These are phyloP conservation scores for Fragilaria crotonensis DNA, from an alignment of 108 stramenopile species.

Conservation along the genomic window DNA sequence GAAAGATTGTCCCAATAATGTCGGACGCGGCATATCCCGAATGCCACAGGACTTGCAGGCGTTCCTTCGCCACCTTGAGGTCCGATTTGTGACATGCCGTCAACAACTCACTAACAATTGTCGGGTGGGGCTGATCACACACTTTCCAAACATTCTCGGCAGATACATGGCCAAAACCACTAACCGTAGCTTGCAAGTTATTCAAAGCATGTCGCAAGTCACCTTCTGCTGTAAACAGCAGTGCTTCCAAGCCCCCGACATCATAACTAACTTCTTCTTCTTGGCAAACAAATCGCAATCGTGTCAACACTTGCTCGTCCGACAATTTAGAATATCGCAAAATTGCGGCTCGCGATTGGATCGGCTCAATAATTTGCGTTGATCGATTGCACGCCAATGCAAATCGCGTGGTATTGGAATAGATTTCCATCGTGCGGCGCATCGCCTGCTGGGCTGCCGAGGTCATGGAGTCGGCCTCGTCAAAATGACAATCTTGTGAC, in stretches of 20 bases:
- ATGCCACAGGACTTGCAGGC: conserved; percentile 46
- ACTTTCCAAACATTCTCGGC: conserved; percentile 94
- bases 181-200: conserved; percentile 90
- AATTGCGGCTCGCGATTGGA: conserved; percentile 97
- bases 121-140: conserved; percentile 99
- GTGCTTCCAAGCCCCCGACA: conserved; percentile 89
- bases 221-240: conserved; percentile 98
- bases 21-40: conserved; percentile 83
- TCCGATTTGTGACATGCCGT: conserved; percentile 54
- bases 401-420: conserved; percentile 95
- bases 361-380: conserved; percentile 99
- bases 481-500: conserved; percentile 98
- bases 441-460: conserved; percentile 96
- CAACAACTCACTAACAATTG: conserved; percentile 71
- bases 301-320: conserved; percentile 86
- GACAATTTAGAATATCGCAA: conserved; percentile 87
- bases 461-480: conserved; percentile 99
- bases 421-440: conserved; percentile 96
- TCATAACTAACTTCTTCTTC: conserved; percentile 80
- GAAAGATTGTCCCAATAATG: conserved; percentile 95
- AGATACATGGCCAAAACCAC: conserved; percentile 82
- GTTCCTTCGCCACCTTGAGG: conserved; percentile 45
- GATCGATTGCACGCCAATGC: conserved; percentile 97
- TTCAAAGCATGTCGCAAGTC: conserved; percentile 99
- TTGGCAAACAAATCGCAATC: conserved; percentile 84